A percentile compares a stretch with the other conserved stretches of the same genome.
Conservation (phyloP, 2,329 filamentous ascomycete genomes). For the Ophiostoma montium region DNA sequence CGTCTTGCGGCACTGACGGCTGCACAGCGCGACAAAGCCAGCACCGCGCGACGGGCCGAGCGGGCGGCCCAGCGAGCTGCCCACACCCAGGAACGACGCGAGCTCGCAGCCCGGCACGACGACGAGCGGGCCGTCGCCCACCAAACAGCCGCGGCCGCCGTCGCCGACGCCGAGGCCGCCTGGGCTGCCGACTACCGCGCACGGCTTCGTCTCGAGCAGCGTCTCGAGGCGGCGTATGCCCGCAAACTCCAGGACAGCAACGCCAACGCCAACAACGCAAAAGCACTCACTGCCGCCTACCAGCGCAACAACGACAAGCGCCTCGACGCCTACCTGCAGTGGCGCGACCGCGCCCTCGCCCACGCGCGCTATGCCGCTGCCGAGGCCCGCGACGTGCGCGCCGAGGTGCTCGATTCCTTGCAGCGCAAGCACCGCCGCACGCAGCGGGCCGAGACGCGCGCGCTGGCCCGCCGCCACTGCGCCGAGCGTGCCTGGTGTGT, state of each 20-base stretch:
- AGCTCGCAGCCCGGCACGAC: slow-evolving; percentile 18
- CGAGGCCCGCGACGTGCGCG: slow-evolving; percentile 25
- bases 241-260: background rate
- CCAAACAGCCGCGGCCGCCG: slow-evolving; percentile 17
- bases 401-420: slow-evolving; percentile 29
- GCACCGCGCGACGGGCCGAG: slow-evolving; percentile 25
- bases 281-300: slow-evolving; percentile 18
- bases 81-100: slow-evolving; percentile 4
- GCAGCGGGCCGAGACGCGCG: slow-evolving; percentile 18
- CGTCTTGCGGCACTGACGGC: background rate
- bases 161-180: slow-evolving; percentile 21
- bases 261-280: slow-evolving; percentile 23
- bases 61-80: slow-evolving; percentile 14
- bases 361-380: slow-evolving; percentile 22
- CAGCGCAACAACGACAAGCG: slow-evolving; percentile 27
- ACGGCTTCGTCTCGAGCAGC: slow-evolving; percentile 27
- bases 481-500: slow-evolving; percentile 35
- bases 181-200: slow-evolving; percentile 27
- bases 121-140: slow-evolving; percentile 21
- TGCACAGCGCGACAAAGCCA: slow-evolving; percentile 17
- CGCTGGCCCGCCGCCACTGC: slow-evolving; percentile 20
- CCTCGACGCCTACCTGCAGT: slow-evolving; percentile 24
- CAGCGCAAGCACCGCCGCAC: slow-evolving; percentile 19
- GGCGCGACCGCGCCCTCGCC: slow-evolving; percentile 26
- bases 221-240: slow-evolving; percentile 31